Percentiles rank a stretch among this genome's conserved stretches.
phyloP scores from a whole-genome alignment of 768 basidiomycete genomes.

The Mycena indigotica region DNA sequence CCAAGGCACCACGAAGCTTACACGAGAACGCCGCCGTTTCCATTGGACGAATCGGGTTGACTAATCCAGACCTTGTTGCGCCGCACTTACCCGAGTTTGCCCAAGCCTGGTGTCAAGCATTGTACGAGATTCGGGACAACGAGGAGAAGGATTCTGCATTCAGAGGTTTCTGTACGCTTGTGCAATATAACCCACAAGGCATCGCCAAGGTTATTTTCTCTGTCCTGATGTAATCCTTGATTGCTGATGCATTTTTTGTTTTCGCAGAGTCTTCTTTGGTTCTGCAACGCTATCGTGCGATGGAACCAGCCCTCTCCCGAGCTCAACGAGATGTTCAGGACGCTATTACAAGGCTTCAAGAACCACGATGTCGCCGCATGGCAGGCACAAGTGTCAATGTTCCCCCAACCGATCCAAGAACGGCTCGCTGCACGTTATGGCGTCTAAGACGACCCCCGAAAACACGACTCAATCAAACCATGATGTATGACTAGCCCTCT shows the following conservation, averaged over 20 bases:
- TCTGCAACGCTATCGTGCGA: slow-evolving; percentile 96
- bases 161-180: slow-evolving; percentile 93
- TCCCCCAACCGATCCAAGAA: slow-evolving; percentile 89
- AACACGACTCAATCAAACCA: background rate
- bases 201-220: slow-evolving; percentile 77
- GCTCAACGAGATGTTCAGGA: slow-evolving; percentile 92
- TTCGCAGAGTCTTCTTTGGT: slow-evolving; percentile 86
- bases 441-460: slow-evolving; percentile 56
- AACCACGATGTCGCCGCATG: slow-evolving; percentile 83
- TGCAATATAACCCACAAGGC: slow-evolving; percentile 91
- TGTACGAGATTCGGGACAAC: slow-evolving; percentile 98
- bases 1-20: slow-evolving; percentile 89
- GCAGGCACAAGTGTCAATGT: slow-evolving; percentile 77
- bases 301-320: slow-evolving; percentile 93
- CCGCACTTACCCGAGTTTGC: slow-evolving; percentile 90
- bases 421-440: slow-evolving; percentile 85
- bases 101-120: slow-evolving; percentile 93
- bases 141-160: slow-evolving; percentile 99
- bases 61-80: slow-evolving; percentile 87
- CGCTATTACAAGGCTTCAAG: slow-evolving; percentile 88
- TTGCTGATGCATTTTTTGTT: slow-evolving; percentile 8
- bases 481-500: slow-evolving; percentile 16
- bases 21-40: slow-evolving; percentile 99
- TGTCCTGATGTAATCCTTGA: background rate
- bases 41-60: slow-evolving; percentile 92